Evolutionary conservation across 495 filamentous ascomycete genomes (phyloP), one percentile per base, ranked within the genome.

Genomic region (Oleoguttula mirabilis): DNA sequence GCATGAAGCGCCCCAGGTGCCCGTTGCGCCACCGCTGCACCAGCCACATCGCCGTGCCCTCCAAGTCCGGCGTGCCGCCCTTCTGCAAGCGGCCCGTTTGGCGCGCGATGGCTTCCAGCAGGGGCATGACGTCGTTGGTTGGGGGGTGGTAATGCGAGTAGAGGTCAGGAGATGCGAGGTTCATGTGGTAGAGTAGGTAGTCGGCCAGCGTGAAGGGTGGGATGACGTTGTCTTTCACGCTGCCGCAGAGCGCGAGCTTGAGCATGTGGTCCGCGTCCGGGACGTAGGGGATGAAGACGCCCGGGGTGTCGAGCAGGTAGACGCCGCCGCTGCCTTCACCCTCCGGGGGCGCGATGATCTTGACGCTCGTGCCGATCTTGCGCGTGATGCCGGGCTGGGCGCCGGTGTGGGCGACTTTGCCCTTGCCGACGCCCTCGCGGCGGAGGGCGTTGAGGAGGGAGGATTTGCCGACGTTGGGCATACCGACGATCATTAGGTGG

Each of bases 381-480:
- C 90, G 66, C 35, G 90, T 98, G 1, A 96, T 69, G 32, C 90
- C 90, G 1, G 90, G 88, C 46, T 94, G 78, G 5, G 77, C 77
- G 3, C 92, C 92, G 0, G 87, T 94, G 39, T 65, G 66, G 34
- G 87, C 77, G 7, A 76, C 92, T 60, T 94, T 94, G 27, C 76
- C 71, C 44, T 79, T 75, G 14, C 68, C 60, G 43, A 82, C 66
- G 32, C 87, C 82, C 14, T 66, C 62, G 16, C 67, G 70, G 8
- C 92, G 80, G 28, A 98, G 68, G 21, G 80, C 71, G 60, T 98
- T 98, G 19, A 98, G 76, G 11, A 98, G 68, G 0, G 88, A 84
- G 17, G 84, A 92, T 61, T 98, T 86, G 1, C 81, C 90, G 0
- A 90, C 83, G 61, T 98, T 98, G 4, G 90, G 90, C 88, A 98